phyloP scores from a whole-genome alignment of 106 monocot species.

The Apostasia ramifera region DNA sequence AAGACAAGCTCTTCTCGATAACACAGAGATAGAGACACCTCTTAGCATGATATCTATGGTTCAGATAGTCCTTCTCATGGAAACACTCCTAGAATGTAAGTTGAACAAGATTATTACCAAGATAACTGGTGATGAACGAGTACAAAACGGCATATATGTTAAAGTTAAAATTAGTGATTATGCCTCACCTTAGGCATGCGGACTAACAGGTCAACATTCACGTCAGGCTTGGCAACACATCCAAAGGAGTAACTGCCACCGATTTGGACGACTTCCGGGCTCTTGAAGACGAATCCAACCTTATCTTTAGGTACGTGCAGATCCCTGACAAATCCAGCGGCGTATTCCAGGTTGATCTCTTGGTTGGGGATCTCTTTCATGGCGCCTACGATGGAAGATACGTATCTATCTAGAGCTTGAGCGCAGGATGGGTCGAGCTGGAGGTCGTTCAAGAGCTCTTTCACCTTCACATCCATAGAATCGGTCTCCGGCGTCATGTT shows the following conservation, averaged over 20 bases:
- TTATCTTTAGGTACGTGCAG: constrained; percentile 42
- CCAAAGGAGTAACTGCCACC: constrained; percentile 62
- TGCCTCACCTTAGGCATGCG: constrained; percentile 76
- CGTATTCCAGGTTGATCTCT: constrained; percentile 23
- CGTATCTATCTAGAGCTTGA: constrained; percentile 28
- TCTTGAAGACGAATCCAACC: constrained; percentile 46
- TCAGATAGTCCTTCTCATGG: constrained; percentile 72
- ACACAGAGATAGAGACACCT: constrained; percentile 83
- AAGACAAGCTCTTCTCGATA: constrained; percentile 52
- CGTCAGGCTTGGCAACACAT: constrained; percentile 63
- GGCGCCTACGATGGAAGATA: constrained; percentile 44
- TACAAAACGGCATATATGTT: neutral
- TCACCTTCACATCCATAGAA: constrained; percentile 48
- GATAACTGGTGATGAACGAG: neutral
- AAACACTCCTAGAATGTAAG: constrained; percentile 33
- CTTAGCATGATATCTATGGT: constrained; percentile 92
- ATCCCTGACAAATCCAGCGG: constrained; percentile 47
- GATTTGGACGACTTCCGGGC: constrained; percentile 44
- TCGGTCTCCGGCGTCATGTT: constrained; percentile 4
- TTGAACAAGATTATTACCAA: neutral
- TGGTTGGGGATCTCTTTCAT: constrained; percentile 47
- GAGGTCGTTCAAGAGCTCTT: constrained; percentile 59
- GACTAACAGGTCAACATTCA: constrained; percentile 67
- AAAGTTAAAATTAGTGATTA: neutral
- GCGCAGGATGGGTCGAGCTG: constrained; percentile 24